These are phyloP conservation scores for Pelargonium fulgidum DNA, from an alignment of 441 rosid genomes.

Conservation along the genomic window DNA sequence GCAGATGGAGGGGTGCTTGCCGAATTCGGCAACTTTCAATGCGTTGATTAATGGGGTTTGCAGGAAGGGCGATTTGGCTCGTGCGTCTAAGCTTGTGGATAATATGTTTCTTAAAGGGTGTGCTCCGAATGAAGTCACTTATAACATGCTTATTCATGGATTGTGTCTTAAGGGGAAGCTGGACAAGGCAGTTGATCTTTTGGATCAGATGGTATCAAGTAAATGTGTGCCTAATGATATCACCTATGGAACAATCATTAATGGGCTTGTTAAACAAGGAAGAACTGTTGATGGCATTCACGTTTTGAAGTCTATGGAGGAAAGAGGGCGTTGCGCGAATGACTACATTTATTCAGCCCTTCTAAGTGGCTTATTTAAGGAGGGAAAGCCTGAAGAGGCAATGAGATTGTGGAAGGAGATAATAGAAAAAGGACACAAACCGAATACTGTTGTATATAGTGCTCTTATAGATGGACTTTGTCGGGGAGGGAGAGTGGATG, in stretches of 20 bases:
- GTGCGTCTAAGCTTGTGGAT: conserved; percentile 78
- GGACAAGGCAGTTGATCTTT: conserved; percentile 78
- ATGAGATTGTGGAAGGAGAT: conserved; percentile 55
- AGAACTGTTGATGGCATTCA: conserved; percentile 47
- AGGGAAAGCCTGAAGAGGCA: conserved; percentile 58
- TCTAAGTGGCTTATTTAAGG: conserved; percentile 71
- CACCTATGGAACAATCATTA: conserved; percentile 70
- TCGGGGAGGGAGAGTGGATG: conserved; percentile 54
- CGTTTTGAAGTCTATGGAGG: conserved; percentile 56
- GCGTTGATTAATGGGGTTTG: conserved; percentile 80
- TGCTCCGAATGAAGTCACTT: conserved; percentile 67
- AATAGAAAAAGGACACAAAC: conserved; percentile 44
- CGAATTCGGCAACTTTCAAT: conserved; percentile 55
- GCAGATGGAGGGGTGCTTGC: conserved; percentile 86
- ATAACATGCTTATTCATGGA: conserved; percentile 82
- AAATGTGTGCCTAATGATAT: conserved; percentile 74
- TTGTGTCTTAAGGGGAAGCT: conserved; percentile 71
- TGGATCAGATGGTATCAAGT: conserved; percentile 63
- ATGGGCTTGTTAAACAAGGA: conserved; percentile 75
- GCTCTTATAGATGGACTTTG: conserved; percentile 72
- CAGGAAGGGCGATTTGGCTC: conserved; percentile 63
- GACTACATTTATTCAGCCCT: conserved; percentile 60
- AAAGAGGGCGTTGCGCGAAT: conserved; percentile 53
- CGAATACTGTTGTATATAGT: conserved; percentile 60
- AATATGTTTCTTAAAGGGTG: conserved; percentile 94